Evolutionary conservation across 805 yeast genomes (phyloP).

Genomic region (Saccharomycopsis amapae): DNA sequence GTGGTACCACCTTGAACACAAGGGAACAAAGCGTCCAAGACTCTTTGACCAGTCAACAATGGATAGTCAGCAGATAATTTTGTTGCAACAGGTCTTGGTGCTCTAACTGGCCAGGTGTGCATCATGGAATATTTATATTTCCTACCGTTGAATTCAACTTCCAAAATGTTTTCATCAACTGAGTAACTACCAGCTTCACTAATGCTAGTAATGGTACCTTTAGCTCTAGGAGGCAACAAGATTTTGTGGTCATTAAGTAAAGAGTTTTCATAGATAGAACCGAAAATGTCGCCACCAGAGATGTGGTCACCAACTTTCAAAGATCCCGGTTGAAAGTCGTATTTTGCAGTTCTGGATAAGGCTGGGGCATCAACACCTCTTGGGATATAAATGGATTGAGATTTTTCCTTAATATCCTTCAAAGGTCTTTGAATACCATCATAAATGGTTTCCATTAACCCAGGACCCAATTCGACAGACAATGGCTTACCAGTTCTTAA

Average conservation of each 20-base stretch:
- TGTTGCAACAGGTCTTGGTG: slow-evolving; percentile 97
- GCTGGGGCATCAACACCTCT: slow-evolving; percentile 98
- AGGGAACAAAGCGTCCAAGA: slow-evolving; percentile 93
- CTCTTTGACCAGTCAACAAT: slow-evolving; percentile 97
- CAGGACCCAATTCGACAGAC: slow-evolving; percentile 98
- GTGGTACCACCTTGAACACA: slow-evolving; percentile 99
- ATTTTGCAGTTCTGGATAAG: slow-evolving; percentile 70
- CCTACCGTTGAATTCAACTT: slow-evolving; percentile 91
- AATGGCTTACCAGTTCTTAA: slow-evolving; percentile 98
- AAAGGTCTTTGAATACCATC: slow-evolving; percentile 99
- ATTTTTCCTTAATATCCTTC: slow-evolving; percentile 78
- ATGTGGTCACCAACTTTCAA: slow-evolving; percentile 94
- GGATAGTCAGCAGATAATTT: slow-evolving; percentile 92
- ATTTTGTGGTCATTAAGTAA: slow-evolving; percentile 88
- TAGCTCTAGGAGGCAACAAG: slow-evolving; percentile 93
- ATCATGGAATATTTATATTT: slow-evolving; percentile 79
- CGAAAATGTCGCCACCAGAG: slow-evolving; percentile 93
- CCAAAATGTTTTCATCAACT: slow-evolving; percentile 83
- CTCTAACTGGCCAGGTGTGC: slow-evolving; percentile 99
- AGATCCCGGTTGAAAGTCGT: slow-evolving; percentile 77
- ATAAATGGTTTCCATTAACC: slow-evolving; percentile 97
- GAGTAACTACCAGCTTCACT: slow-evolving; percentile 88
- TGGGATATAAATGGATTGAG: slow-evolving; percentile 94
- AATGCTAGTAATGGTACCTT: slow-evolving; percentile 90
- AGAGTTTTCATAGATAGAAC: slow-evolving; percentile 90